Evolutionary conservation across 371 early-diverging fungal genomes (phyloP), one percentile per base, ranked within the genome.

Genomic region (Dinochytrium kinnereticum): DNA sequence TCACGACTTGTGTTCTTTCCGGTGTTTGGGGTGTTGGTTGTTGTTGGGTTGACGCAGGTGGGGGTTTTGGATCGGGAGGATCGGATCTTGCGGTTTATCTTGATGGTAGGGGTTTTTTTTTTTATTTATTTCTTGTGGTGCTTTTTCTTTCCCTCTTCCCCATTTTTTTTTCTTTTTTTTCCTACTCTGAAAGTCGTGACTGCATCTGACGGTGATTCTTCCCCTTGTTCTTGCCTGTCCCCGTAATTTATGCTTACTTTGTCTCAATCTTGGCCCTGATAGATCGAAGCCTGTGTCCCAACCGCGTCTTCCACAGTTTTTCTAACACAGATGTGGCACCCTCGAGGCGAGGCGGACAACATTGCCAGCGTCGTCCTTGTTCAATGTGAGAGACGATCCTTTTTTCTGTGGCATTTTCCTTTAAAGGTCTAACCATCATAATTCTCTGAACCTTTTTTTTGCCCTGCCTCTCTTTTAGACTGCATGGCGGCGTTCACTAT

Each of bases 1-100:
- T 68, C 68, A 13, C 83, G 87, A 39, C 68, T 88, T 34, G 69
- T 87, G 19, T 51, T 86, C 15, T 70, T 84, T 19, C 88, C 88
- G 0, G 51, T 77, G 0, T 65, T 87, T 17, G 87, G 86, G 0
- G 82, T 86, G 26, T 36, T 65, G 3, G n/a, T 83, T 0, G 74
- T 80, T 10, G 78, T 81, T 70, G 37, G 81, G 66, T 71, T 76
- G 26, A 59, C 65, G 30, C n/a, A 10, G 1, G 28, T 21, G 2
- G 70, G 68, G 30, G 36, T 59, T 39, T 77, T 86, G 34, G 70
- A 70, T 28, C 64, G 44, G 21, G 65, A 78, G 21, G 85, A 87
- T 64, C 78, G 80, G 53, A 84, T 87, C 73, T 51, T 89, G 57
- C 80, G 81, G 73, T 87, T 89, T 71, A 82, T 86, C 10, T 69